Evolutionary conservation across 352 stramenopile genomes (phyloP), one percentile per base, ranked within the genome.

Genomic region (Pythium folliculosum): DNA sequence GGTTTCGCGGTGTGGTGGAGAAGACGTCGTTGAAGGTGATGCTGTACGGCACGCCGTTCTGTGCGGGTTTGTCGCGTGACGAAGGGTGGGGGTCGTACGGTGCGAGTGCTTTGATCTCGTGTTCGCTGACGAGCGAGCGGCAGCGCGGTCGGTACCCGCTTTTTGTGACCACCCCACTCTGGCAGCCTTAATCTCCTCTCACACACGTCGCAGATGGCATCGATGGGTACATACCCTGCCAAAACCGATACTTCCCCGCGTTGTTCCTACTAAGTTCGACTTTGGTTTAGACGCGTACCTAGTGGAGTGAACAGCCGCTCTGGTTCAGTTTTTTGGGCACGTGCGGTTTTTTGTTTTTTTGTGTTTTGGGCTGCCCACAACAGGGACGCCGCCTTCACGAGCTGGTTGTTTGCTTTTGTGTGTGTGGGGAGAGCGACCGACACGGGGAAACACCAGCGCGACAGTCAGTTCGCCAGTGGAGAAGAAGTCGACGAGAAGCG

Each of bases 41-140:
- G 21, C 2, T 63, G 13, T 5, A 48, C 44, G 62, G 54, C 10
- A 63, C 62, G 1, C 62, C 62, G 22, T 69, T 69, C 25, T 69
- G 62, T 35, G 13, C 17, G 8, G 27, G 27, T 19, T 32, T 51
- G 10, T 49, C 43, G 0, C 10, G 3, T 8, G 44, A 48, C 0
- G 48, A 58, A 32, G 13, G 9, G 21, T 5, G 25, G 13, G 1
- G 19, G 13, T n/a, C 21, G 23, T 62, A 53, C 40, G 55, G 25
- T 9, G 12, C 23, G 5, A 50, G 51, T 25, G 50, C 60, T 5
- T 13, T 8, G 10, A n/a, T 66, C n/a, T 45, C 60, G 21, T 66
- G 60, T 37, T 12, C 16, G 6, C 23, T 35, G 4, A 30, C 30
- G 44, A 54, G 19, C 23, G 13, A 52, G 45, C n/a, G 56, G 1